These are phyloP conservation scores for Rhynchospora breviuscula DNA, from an alignment of 176 grass and related monocot genomes.

Conservation along the genomic window DNA sequence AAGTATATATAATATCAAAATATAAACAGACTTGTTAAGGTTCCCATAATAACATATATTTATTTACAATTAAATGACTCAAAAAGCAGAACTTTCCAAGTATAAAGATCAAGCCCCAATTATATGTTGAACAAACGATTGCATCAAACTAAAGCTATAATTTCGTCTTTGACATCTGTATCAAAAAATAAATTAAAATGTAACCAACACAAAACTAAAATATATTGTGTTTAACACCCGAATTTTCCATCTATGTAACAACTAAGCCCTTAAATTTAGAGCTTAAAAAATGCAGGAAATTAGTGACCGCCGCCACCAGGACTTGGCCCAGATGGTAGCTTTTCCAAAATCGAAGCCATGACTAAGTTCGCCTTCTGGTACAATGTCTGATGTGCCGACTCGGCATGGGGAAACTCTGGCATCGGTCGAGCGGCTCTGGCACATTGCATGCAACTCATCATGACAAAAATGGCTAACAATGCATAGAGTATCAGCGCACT, in stretches of 20 bases:
- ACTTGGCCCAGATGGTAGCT: constrained; percentile 16
- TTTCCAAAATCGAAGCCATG: constrained; percentile 12
- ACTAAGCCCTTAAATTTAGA: background rate
- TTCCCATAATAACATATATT: background rate
- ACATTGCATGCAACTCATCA: constrained; percentile 8
- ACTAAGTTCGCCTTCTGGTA: constrained; percentile 13
- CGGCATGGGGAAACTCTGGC: background rate
- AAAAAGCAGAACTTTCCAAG: background rate
- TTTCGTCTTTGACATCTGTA: background rate
- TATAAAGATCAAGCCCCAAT: background rate
- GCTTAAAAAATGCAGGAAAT: background rate
- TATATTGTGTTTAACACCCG: background rate
- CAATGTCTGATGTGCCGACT: background rate
- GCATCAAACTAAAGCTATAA: background rate
- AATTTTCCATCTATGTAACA: background rate
- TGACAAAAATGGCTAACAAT: background rate
- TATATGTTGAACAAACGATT: background rate
- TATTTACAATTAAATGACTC: background rate
- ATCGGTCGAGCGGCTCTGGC: background rate
- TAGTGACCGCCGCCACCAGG: constrained; percentile 14
- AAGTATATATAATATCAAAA: background rate
- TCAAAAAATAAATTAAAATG: constrained; percentile 3
- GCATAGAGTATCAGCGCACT: background rate
- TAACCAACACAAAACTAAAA: background rate
- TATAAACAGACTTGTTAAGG: background rate